Evolutionary conservation across 257 asterid genomes (phyloP).

Genomic region (Solanum etuberosum): DNA sequence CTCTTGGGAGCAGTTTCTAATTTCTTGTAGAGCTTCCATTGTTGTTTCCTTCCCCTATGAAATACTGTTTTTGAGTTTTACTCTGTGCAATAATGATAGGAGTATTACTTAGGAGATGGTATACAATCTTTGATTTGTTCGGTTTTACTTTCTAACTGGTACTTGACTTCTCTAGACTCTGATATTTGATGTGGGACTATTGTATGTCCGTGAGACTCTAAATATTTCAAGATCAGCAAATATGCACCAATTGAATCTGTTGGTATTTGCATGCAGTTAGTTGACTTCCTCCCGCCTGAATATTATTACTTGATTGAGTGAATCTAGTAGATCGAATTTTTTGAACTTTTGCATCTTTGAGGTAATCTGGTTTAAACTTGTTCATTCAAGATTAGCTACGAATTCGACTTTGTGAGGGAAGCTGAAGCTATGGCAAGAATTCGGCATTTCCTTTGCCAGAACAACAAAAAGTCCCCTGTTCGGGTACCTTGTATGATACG

Average conservation of each 20-base stretch:
- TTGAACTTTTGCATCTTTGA: not conserved
- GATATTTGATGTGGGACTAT: not conserved
- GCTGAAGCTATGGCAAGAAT: conserved; percentile 95
- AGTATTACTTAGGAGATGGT: not conserved
- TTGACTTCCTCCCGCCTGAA: not conserved
- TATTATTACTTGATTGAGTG: not conserved
- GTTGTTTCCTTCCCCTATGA: not conserved
- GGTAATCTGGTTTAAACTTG: conserved; percentile 2
- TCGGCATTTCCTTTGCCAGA: conserved; percentile 46
- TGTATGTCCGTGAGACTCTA: not conserved
- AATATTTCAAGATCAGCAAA: not conserved
- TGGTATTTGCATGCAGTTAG: not conserved
- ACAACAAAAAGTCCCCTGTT: conserved; percentile 71
- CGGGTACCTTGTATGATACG: conserved; percentile 58
- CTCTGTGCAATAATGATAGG: not conserved
- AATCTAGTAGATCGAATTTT: not conserved
- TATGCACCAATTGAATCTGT: not conserved
- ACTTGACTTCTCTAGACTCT: not conserved
- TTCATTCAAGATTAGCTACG: conserved; percentile 73
- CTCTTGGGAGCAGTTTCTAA: not conserved
- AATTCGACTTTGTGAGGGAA: conserved; percentile 83
- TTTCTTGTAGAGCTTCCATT: not conserved
- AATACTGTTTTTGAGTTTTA: not conserved
- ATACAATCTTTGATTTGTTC: not conserved
- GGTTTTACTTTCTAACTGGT: not conserved